These are phyloP conservation scores for Straminergon stramineum DNA, from an alignment of 225 moss, liverwort and hornwort genomes.

Conservation along the genomic window DNA sequence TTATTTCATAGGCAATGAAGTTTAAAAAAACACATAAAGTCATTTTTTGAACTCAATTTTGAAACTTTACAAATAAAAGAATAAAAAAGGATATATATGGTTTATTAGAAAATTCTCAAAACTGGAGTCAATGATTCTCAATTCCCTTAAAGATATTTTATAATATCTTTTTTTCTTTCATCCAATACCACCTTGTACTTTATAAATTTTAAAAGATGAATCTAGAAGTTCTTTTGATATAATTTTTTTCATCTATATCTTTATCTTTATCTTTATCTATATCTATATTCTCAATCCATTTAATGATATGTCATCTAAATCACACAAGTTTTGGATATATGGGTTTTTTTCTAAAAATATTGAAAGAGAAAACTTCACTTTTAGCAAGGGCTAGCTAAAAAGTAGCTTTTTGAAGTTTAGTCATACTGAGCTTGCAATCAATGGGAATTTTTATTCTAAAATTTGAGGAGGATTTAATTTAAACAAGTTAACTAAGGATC, in stretches of 20 bases:
- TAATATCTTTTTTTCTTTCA: background rate
- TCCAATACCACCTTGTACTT: background rate
- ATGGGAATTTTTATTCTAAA: background rate
- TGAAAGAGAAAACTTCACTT: too few relatives aligned
- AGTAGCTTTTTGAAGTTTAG: background rate
- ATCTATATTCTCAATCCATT: background rate
- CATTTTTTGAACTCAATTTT: background rate
- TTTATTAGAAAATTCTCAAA: background rate
- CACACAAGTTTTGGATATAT: background rate
- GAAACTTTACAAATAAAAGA: background rate
- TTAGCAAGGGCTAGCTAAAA: too few relatives aligned
- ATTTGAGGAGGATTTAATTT: background rate
- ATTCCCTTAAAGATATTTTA: too few relatives aligned
- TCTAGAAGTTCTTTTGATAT: background rate
- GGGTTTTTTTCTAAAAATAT: too few relatives aligned
- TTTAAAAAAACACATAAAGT: background rate
- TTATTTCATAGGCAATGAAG: background rate
- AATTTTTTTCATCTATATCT: too few relatives aligned
- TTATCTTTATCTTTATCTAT: background rate
- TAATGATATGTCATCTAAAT: background rate
- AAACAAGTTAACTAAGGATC: background rate
- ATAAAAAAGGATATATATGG: accelerated
- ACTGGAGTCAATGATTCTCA: background rate
- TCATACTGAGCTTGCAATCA: background rate
- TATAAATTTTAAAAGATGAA: background rate